phyloP scores from a whole-genome alignment of 768 basidiomycete species.

The Rubroboletus satanas region DNA sequence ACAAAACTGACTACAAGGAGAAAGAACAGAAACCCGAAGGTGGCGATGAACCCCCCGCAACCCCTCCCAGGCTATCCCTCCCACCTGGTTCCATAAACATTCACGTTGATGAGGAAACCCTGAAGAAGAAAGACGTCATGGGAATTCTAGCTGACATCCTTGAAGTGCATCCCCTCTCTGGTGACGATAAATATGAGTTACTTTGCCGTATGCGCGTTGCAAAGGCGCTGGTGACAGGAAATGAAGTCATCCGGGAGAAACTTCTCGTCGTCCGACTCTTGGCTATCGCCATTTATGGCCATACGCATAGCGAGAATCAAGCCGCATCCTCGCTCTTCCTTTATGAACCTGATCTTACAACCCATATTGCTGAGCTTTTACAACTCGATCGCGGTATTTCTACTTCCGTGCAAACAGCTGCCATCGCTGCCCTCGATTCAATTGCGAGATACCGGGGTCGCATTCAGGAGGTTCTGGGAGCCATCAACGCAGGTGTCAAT shows the following conservation, averaged over 20 bases:
- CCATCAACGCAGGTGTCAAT: conserved; percentile 92
- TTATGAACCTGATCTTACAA: conserved; percentile 90
- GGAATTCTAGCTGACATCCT: conserved; percentile 72
- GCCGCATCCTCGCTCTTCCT: conserved; percentile 83
- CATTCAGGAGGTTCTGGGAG: conserved; percentile 81
- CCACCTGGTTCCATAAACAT: conserved; percentile 53
- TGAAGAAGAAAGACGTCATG: conserved; percentile 64
- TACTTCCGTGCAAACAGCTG: conserved; percentile 72
- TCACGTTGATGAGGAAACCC: conserved; percentile 57
- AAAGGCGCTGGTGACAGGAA: conserved; percentile 57
- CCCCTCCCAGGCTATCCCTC: conserved; percentile 46
- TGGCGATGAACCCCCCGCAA: conserved; percentile 39
- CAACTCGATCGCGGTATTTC: conserved; percentile 74
- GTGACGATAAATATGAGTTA: conserved; percentile 83
- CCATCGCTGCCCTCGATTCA: conserved; percentile 87
- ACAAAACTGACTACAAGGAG: conserved; percentile 55
- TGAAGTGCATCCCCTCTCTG: conserved; percentile 64
- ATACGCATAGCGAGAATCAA: conserved; percentile 76
- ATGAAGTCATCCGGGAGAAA: conserved; percentile 67
- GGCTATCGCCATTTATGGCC: conserved; percentile 87
- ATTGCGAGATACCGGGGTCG: conserved; percentile 80
- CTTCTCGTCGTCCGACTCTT: conserved; percentile 78
- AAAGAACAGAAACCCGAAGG: conserved; percentile 47
- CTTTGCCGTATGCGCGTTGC: conserved; percentile 82
- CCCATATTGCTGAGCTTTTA: conserved; percentile 84